A percentile compares a stretch with the other conserved stretches of the same genome.
phyloP scores from a whole-genome alignment of 352 stramenopile species.

The Phytopythium kandeliae region DNA sequence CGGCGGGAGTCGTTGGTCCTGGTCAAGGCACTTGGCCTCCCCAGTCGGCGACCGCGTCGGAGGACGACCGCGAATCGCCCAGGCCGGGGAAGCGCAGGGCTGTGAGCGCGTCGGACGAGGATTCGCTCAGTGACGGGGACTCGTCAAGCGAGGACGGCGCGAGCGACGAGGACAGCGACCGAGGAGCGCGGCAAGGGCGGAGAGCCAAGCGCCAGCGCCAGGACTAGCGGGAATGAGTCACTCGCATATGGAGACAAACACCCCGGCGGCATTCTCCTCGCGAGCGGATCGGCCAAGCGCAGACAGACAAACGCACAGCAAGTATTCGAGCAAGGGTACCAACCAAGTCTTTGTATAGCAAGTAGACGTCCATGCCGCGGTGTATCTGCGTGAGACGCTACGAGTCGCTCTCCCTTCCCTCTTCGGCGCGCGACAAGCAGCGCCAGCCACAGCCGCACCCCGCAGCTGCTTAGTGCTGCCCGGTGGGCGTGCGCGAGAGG shows the following conservation, averaged over 20 bases:
- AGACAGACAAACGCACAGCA: no score
- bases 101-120: conserved; percentile 15
- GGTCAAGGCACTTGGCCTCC: neutral
- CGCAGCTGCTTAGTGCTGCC: neutral
- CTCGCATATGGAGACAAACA: no score
- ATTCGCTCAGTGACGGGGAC: conserved; percentile 34
- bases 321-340: no score
- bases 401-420: no score
- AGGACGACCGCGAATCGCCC: neutral
- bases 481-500: conserved; percentile 15
- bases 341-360: no score
- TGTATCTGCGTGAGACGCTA: no score
- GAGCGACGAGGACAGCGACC: conserved; percentile 10
- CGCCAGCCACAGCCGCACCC: neutral
- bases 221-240: conserved; percentile 1
- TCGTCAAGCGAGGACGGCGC: conserved; percentile 38
- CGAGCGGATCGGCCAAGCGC: no score
- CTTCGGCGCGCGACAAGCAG: neutral
- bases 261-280: no score
- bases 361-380: no score
- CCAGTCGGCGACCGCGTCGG: neutral
- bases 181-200: conserved; percentile 6
- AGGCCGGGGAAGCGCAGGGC: conserved; percentile 1
- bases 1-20: neutral
- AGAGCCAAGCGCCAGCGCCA: conserved; percentile 8